Percentiles rank a stretch among this genome's conserved stretches.
These are phyloP conservation scores for Paramarasmius palmivorus DNA, from an alignment of 1,284 basidiomycete species.

Conservation along the genomic window DNA sequence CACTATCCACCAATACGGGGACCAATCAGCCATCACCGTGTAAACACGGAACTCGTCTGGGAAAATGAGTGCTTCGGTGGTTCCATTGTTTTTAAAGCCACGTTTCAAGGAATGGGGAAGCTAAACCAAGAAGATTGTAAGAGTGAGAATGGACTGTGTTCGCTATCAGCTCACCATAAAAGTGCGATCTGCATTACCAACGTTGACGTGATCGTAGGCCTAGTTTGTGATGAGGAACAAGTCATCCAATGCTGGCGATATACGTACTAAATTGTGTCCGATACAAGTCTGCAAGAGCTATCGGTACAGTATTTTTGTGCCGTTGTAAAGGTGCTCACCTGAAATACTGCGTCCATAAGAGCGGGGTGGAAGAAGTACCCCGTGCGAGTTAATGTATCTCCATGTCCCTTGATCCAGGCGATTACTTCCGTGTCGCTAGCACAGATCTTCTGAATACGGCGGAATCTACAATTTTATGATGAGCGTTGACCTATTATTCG, in stretches of 20 bases:
- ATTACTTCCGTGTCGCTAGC: neutral
- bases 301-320: neutral
- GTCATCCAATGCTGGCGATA: neutral
- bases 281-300: neutral
- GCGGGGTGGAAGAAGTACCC: slow-evolving; percentile 5
- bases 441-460: slow-evolving; percentile 2
- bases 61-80: slow-evolving; percentile 15
- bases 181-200: neutral
- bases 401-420: slow-evolving; percentile 3
- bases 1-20: slow-evolving; percentile 12
- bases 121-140: neutral
- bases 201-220: slow-evolving; percentile 1
- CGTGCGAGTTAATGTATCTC: slow-evolving; percentile 2
- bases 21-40: slow-evolving; percentile 15
- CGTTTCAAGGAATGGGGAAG: slow-evolving; percentile 19
- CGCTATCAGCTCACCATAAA: neutral
- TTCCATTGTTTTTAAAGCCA: slow-evolving; percentile 20
- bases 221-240: neutral
- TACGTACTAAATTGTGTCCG: neutral
- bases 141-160: neutral
- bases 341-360: slow-evolving; percentile 3
- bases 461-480: neutral
- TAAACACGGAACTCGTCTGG: slow-evolving; percentile 19
- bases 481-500: neutral
- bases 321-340: neutral